Conservation (phyloP, 306 rosid genomes). For the Vachellia collinsii region DNA sequence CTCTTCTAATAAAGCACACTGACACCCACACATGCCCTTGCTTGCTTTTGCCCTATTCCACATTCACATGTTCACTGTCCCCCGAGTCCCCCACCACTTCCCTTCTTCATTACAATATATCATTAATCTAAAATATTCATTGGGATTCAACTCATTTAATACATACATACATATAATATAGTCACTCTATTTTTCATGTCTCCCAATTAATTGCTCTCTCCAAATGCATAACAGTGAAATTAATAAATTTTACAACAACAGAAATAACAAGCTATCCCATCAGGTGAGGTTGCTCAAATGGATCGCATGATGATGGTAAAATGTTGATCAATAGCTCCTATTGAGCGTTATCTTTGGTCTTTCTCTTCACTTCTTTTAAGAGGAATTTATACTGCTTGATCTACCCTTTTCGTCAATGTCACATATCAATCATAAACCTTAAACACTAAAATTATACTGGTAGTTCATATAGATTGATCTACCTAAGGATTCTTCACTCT, state of each 20-base stretch:
- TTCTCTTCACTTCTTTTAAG: too few species aligned
- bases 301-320: too few species aligned
- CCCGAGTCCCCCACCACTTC: slow-evolving; percentile 42
- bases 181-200: background rate
- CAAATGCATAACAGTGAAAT: background rate
- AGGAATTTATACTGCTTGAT: too few species aligned
- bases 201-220: background rate
- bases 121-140: slow-evolving; percentile 14
- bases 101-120: slow-evolving; percentile 21
- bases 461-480: background rate
- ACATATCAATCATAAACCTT: too few species aligned
- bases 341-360: too few species aligned
- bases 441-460: too few species aligned
- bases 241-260: background rate
- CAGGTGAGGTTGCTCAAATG: too few species aligned
- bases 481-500: background rate
- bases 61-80: slow-evolving; percentile 76
- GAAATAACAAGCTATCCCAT: too few species aligned
- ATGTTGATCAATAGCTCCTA: too few species aligned
- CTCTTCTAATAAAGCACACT: slow-evolving; percentile 62
- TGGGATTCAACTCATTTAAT: background rate
- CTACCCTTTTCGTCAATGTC: too few species aligned
- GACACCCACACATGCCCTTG: slow-evolving; percentile 91
- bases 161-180: background rate
- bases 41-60: slow-evolving; percentile 56